Evolutionary conservation across 352 stramenopile genomes (phyloP).

Genomic region (Phytophthora vignae): DNA sequence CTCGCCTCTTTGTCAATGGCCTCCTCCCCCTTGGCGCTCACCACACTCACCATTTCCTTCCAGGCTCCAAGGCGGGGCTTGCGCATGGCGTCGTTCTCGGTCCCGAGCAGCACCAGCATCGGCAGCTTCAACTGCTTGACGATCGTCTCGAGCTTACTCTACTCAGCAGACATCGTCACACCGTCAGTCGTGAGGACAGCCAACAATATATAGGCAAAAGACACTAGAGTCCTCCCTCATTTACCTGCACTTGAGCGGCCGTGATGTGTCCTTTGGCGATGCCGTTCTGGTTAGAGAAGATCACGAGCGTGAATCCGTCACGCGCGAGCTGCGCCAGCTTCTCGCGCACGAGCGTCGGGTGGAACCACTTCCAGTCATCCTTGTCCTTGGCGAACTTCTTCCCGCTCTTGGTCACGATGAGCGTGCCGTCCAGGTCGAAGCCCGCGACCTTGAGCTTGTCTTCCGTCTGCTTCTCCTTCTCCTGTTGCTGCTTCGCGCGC

Average conservation of each 20-base stretch:
- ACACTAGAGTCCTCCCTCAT: no score
- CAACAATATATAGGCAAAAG: background rate
- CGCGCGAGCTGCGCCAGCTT: slow-evolving; percentile 60
- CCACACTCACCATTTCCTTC: slow-evolving; percentile 54
- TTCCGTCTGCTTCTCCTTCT: background rate
- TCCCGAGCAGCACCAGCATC: slow-evolving; percentile 76
- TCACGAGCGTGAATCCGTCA: slow-evolving; percentile 63
- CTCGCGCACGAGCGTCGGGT: slow-evolving; percentile 56
- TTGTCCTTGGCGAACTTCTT: slow-evolving; percentile 77
- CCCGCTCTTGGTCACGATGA: slow-evolving; percentile 88
- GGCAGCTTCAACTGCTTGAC: slow-evolving; percentile 66
- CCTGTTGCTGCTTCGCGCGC: slow-evolving; percentile 25
- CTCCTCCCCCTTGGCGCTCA: slow-evolving; percentile 24
- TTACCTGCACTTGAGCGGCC: slow-evolving; percentile 66
- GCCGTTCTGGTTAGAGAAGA: slow-evolving; percentile 90
- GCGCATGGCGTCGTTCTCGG: slow-evolving; percentile 77
- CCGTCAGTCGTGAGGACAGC: background rate
- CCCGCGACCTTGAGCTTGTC: slow-evolving; percentile 63
- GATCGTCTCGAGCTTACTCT: slow-evolving; percentile 78
- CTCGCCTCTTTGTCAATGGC: slow-evolving; percentile 58
- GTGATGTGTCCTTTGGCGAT: slow-evolving; percentile 80
- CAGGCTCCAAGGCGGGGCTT: slow-evolving; percentile 82
- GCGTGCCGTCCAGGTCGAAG: slow-evolving; percentile 86
- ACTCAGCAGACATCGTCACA: slow-evolving; percentile 1
- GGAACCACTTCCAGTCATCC: slow-evolving; percentile 83